phyloP scores from a whole-genome alignment of 2,329 filamentous ascomycete genomes.

The Aspergillus sp. region DNA sequence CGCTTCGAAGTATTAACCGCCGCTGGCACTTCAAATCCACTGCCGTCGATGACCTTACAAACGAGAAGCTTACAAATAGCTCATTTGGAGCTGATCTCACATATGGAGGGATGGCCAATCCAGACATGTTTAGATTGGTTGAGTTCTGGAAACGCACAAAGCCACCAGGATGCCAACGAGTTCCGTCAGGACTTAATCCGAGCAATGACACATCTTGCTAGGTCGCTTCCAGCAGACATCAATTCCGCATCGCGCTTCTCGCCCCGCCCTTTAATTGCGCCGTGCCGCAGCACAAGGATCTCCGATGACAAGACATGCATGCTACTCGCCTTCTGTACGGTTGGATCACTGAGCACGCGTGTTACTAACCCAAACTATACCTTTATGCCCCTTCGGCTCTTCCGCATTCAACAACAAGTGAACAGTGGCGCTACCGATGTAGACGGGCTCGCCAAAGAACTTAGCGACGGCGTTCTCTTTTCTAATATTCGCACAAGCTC shows the following conservation, averaged over 20 bases:
- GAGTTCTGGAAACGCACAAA: slow-evolving; percentile 24
- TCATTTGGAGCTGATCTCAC: slow-evolving; percentile 55
- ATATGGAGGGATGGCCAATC: slow-evolving; percentile 44
- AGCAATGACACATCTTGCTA: slow-evolving; percentile 36
- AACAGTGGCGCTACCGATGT: slow-evolving; percentile 57
- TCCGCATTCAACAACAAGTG: slow-evolving; percentile 65
- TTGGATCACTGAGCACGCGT: slow-evolving; percentile 62
- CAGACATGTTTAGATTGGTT: slow-evolving; percentile 38
- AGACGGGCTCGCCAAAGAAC: slow-evolving; percentile 59
- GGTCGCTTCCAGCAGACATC: slow-evolving; percentile 44
- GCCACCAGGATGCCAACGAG: slow-evolving; percentile 25
- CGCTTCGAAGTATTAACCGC: slow-evolving; percentile 66
- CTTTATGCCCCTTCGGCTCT: slow-evolving; percentile 64
- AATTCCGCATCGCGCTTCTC: slow-evolving; percentile 38
- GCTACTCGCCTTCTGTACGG: slow-evolving; percentile 57
- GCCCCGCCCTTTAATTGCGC: slow-evolving; percentile 35
- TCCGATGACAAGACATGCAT: slow-evolving; percentile 43
- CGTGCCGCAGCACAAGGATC: slow-evolving; percentile 28
- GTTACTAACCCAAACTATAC: slow-evolving; percentile 53
- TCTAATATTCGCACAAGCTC: slow-evolving; percentile 30
- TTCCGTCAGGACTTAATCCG: slow-evolving; percentile 51
- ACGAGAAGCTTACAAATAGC: slow-evolving; percentile 54
- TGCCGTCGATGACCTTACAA: slow-evolving; percentile 60
- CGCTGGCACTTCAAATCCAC: slow-evolving; percentile 56
- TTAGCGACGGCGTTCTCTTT: slow-evolving; percentile 61